Percentiles rank a stretch among this genome's conserved stretches.
These are phyloP conservation scores for Saturnispora serradocipensis DNA, from an alignment of 805 yeast species.

Conservation along the genomic window DNA sequence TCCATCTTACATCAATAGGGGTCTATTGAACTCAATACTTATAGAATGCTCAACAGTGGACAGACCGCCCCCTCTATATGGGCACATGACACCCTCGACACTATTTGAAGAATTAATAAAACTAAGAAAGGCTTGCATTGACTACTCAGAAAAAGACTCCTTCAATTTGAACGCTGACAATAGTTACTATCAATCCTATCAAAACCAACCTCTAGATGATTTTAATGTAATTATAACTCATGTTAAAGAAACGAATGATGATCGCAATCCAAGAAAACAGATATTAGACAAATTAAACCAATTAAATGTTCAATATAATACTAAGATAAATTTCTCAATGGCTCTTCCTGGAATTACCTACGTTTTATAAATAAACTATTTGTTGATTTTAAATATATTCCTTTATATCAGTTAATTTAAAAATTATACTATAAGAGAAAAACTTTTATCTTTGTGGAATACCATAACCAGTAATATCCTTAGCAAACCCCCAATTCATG, in stretches of 20 bases:
- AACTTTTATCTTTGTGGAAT: constrained; percentile 23
- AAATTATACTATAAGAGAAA: not conserved
- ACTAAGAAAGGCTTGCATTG: constrained; percentile 21
- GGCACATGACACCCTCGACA: constrained; percentile 68
- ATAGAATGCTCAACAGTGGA: constrained; percentile 69
- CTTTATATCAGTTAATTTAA: not conserved
- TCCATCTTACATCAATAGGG: constrained; percentile 34
- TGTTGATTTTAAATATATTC: not conserved
- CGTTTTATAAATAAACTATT: not conserved
- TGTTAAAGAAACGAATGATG: constrained; percentile 36
- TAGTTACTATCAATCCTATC: constrained; percentile 12
- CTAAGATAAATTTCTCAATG: constrained; percentile 41
- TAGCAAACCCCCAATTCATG: constrained; percentile 88
- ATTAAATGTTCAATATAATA: constrained; percentile 27
- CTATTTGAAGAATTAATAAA: constrained; percentile 46
- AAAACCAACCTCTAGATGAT: constrained; percentile 30
- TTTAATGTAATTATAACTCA: constrained; percentile 44
- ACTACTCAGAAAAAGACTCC: not conserved
- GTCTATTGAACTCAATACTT: constrained; percentile 43
- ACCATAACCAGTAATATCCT: constrained; percentile 85
- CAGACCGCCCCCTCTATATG: constrained; percentile 49
- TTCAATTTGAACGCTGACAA: not conserved
- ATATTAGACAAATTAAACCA: constrained; percentile 41
- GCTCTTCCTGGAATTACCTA: constrained; percentile 47
- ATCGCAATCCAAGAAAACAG: constrained; percentile 48